Evolutionary conservation across 2,329 filamentous ascomycete species (phyloP), one percentile per base, ranked within the genome.

Genomic region (Fusarium torreyae): DNA sequence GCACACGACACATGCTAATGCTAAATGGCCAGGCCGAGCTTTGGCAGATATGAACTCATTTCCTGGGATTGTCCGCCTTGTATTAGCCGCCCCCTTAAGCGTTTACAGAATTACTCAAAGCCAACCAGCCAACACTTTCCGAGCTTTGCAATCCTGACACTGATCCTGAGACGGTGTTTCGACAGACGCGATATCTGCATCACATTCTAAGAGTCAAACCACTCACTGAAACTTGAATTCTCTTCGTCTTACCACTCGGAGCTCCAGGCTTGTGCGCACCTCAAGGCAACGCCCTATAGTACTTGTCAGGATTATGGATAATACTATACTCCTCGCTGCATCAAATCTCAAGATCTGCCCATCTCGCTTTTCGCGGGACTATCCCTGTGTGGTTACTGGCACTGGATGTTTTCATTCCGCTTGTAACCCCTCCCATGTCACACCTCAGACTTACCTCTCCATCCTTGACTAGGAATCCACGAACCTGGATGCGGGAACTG

Each of bases 401-500:
- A 68, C 62, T 70, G 68, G 48, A 62, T 60, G 52, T 59, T 72
- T 54, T 73, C 49, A 49, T 65, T 59, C 57, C 60, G 57, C 56
- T 71, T 66, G 43, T 31, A 42, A 66, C 50, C 57, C 59, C 33
- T 57, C 31, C 39, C 48, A 62, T 62, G 52, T 31, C 61, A 56
- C 54, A 31, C 39, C 31, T 65, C 48, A 24, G 46, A 45, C 55
- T 42, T 44, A 26, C 28, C 28, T 31, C 28, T 28, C 15, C 51
- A 63, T 55, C 46, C 55, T 66, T 38, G 63, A 54, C 51, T 43
- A 56, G 43, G 55, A 73, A 71, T 66, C 70, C 72, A 62, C 54
- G 68, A 64, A 70, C 71, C 71, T 74, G 68, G 70, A 66, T 73
- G 44, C 51, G 61, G 66, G 68, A 74, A 68, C 46, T 60, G 38